These are phyloP conservation scores for Alternaria triticimaculans DNA, from an alignment of 2,329 filamentous ascomycete genomes.

Conservation along the genomic window DNA sequence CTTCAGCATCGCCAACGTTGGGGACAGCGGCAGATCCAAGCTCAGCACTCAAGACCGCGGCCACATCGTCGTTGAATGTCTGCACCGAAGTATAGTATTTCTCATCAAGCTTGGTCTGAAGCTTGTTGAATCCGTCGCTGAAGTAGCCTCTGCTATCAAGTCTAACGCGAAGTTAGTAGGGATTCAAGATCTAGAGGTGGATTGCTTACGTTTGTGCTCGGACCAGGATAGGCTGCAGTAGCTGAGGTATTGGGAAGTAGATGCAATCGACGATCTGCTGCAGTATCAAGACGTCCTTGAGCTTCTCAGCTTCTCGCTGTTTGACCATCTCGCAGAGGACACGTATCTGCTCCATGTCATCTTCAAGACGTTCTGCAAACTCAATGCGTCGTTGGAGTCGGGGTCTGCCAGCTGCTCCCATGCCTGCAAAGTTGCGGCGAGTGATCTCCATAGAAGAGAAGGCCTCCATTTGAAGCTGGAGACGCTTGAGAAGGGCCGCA, in stretches of 20 bases:
- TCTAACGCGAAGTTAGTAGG: slow-evolving; percentile 21
- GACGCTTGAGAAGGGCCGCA: slow-evolving; percentile 86
- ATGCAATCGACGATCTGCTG: slow-evolving; percentile 82
- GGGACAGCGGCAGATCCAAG: slow-evolving; percentile 57
- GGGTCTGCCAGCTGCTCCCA: slow-evolving; percentile 83
- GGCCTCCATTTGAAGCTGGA: slow-evolving; percentile 93
- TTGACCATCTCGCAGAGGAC: slow-evolving; percentile 73
- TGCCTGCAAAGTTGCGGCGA: slow-evolving; percentile 90
- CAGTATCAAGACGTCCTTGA: slow-evolving; percentile 77
- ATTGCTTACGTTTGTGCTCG: slow-evolving; percentile 80
- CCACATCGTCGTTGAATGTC: slow-evolving; percentile 66
- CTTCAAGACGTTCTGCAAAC: slow-evolving; percentile 78
- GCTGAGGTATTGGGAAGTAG: slow-evolving; percentile 85
- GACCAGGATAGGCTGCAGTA: slow-evolving; percentile 79
- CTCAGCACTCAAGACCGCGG: slow-evolving; percentile 62
- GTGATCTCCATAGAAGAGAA: slow-evolving; percentile 99
- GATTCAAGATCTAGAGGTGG: not conserved
- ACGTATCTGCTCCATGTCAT: slow-evolving; percentile 79
- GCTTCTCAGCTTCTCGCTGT: slow-evolving; percentile 76
- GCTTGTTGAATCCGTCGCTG: slow-evolving; percentile 58
- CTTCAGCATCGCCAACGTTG: slow-evolving; percentile 50
- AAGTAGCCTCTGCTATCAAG: slow-evolving; percentile 62
- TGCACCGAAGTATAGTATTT: slow-evolving; percentile 67
- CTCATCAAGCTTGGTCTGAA: slow-evolving; percentile 61
- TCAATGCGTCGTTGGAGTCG: slow-evolving; percentile 83